A percentile compares a stretch with the other conserved stretches of the same genome.
Evolutionary conservation across 768 basidiomycete genomes (phyloP).

Genomic region (Russula olivacea): DNA sequence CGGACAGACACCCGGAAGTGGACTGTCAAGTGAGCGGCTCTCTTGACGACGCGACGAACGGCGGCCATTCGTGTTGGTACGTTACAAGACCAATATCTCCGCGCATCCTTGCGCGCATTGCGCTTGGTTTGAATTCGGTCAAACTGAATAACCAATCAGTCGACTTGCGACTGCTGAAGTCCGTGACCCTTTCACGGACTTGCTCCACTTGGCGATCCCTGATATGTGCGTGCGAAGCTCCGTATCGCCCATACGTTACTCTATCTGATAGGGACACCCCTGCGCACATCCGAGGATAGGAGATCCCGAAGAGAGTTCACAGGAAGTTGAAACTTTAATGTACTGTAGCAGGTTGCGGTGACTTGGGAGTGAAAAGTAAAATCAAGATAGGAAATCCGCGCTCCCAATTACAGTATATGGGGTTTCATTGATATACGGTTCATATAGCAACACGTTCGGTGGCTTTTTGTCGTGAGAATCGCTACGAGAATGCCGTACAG

Average conservation of each 20-base stretch:
- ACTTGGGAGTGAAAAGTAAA: constrained; percentile 76
- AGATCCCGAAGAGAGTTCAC: neutral
- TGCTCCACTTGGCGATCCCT: constrained; percentile 51
- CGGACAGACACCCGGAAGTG: neutral
- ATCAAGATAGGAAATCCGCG: constrained; percentile 85
- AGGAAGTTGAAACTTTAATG: no score
- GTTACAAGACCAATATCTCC: neutral
- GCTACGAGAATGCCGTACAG: constrained; percentile 45
- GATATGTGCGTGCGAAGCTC: no score
- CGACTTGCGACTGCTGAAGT: constrained; percentile 56
- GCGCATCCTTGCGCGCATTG: no score
- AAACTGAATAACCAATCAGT: neutral
- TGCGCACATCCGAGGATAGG: constrained; percentile 34
- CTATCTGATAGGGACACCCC: no score
- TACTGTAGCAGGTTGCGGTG: constrained; percentile 86
- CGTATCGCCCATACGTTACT: no score
- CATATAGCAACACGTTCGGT: constrained; percentile 64
- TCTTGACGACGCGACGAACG: neutral
- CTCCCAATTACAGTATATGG: constrained; percentile 77
- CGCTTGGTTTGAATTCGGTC: neutral
- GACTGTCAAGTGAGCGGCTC: neutral
- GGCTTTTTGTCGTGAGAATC: constrained; percentile 54
- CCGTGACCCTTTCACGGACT: constrained; percentile 42
- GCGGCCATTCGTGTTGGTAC: neutral
- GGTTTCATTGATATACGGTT: constrained; percentile 54